Evolutionary conservation across 139 green algal genomes (phyloP).

Genomic region (Volvox africanus): DNA sequence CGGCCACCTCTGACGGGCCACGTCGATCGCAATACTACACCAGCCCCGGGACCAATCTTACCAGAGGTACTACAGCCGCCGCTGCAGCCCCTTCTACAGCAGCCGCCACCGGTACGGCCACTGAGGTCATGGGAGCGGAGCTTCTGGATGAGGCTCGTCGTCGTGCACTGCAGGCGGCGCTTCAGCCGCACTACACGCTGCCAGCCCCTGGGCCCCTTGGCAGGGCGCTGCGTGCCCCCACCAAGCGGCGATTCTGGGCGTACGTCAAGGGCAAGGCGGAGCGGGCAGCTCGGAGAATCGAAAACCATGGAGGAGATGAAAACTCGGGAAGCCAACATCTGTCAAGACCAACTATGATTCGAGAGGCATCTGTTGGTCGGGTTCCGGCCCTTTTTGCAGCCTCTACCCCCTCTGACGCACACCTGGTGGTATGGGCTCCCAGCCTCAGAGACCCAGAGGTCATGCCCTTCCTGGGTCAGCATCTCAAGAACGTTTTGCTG

Average conservation of each 20-base stretch:
- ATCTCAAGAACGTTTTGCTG: neutral
- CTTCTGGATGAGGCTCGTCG: slow-evolving; percentile 8
- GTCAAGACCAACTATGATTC: no score
- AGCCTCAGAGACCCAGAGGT: slow-evolving; percentile 10
- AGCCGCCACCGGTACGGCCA: neutral
- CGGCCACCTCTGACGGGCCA: neutral
- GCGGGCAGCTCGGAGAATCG: neutral
- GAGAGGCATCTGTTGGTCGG: no score
- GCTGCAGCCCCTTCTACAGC: neutral
- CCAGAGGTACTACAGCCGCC: neutral
- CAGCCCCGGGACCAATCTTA: neutral
- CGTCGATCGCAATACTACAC: neutral
- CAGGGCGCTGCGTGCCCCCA: neutral
- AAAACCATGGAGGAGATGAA: no score
- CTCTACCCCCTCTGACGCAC: neutral
- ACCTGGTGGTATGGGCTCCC: slow-evolving; percentile 1
- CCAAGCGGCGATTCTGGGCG: slow-evolving; percentile 39
- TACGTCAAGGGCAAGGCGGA: neutral
- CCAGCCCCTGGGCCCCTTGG: neutral
- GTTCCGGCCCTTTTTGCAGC: no score
- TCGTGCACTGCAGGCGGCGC: slow-evolving; percentile 7
- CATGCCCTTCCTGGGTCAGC: neutral
- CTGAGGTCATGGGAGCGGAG: neutral
- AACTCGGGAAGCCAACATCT: no score
- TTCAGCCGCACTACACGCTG: slow-evolving; percentile 29